Conservation (phyloP, 148 eudicot species). For the Suaeda aralocaspica region DNA sequence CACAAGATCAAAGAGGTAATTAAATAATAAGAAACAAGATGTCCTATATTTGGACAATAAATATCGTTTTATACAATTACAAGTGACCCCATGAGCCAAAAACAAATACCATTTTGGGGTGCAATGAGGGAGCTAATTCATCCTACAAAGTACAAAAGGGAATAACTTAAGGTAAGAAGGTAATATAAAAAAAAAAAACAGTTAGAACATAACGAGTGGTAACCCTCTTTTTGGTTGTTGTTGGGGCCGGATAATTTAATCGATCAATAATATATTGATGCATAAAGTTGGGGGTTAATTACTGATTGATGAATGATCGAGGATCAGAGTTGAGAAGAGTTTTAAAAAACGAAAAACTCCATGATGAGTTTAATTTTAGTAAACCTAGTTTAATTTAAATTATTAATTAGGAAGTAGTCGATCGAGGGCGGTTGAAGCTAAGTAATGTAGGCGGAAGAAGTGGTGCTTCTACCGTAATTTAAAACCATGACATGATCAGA, state of each 20-base stretch:
- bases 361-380: background rate
- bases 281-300: background rate
- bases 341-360: constrained; percentile 17
- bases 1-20: background rate
- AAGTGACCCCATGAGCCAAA: constrained; percentile 18
- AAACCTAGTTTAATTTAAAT: too few species aligned
- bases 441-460: background rate
- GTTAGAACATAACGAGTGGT: background rate
- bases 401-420: too few species aligned
- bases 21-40: background rate
- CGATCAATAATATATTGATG: constrained; percentile 1
- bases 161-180: background rate
- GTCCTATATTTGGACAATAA: constrained; percentile 9
- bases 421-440: background rate
- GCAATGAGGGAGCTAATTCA: constrained; percentile 5
- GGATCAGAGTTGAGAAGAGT: too few species aligned
- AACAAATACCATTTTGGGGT: constrained; percentile 15
- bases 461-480: constrained; percentile 41
- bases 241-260: background rate
- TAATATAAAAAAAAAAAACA: too few species aligned
- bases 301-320: background rate
- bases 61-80: constrained; percentile 16
- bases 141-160: background rate
- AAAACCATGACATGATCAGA: constrained; percentile 63
- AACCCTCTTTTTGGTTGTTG: background rate